Evolutionary conservation across 768 basidiomycete species (phyloP), one percentile per base, ranked within the genome.

Genomic region (Lactifluus hygrophoroides): DNA sequence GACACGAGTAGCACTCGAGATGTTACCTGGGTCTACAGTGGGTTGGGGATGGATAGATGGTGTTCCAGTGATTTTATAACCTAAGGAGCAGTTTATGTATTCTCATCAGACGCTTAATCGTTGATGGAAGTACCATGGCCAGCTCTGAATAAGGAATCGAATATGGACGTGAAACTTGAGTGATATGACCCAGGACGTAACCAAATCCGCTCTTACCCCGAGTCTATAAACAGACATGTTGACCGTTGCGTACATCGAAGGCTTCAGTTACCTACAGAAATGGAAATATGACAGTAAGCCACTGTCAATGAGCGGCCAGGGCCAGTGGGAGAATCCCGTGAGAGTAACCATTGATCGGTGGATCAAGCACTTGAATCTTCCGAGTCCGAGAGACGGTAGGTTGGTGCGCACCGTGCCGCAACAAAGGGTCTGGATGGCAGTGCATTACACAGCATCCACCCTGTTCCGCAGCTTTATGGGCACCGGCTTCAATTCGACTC

Each of bases 21-120:
- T 21, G 34, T 25, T 9, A 11, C 35, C 14, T 30, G 19, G 5
- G 14, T 34, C 11, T 3, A 10, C 44, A 17, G 45, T 17, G 11
- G 11, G 51, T 8, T 17, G 9, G 35, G 23, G 35, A 14, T 16
- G 10, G 27, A 45, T 19, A 40, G 21, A n/a, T 45, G 43, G 16
- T 37, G 17, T 44, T 32, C n/a, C 3, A 38, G 52, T 44, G 40
- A 9, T 27, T 55, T 60, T 55, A 60, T 60, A 51, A 34, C 6
- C 17, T 25, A 19, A 0, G 37, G 27, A 16, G 43, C 6, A 13
- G 17, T n/a, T 27, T 6, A 44, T n/a, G 17, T 34, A 7, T 23
- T 42, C 6, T 10, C 9, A 23, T 35, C 13, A 23, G 30, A 17
- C 27, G 19, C n/a, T 8, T 10, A 16, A 23, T 34, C 5, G 11